phyloP scores from a whole-genome alignment of 176 grass and related monocot genomes.

The Ensete glaucum region DNA sequence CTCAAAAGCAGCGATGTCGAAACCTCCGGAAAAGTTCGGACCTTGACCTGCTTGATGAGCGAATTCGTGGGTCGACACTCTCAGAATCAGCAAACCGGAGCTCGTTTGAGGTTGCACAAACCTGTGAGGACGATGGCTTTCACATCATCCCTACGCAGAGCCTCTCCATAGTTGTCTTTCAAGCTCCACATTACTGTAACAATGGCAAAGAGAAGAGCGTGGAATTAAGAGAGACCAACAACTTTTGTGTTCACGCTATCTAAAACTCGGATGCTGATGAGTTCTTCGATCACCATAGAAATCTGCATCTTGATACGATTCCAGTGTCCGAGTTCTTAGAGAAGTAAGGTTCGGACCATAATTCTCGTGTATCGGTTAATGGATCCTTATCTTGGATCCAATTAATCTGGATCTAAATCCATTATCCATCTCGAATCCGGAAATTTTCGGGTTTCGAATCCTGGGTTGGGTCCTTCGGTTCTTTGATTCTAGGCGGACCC shows the following conservation, averaged over 20 bases:
- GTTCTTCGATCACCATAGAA: too few relatives aligned
- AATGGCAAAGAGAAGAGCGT: constrained; percentile 7
- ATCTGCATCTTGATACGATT: too few relatives aligned
- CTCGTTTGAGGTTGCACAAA: neutral
- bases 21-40: constrained; percentile 82
- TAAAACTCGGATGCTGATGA: neutral
- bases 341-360: too few relatives aligned
- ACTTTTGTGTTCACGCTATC: neutral
- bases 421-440: too few relatives aligned
- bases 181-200: constrained; percentile 56
- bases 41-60: constrained; percentile 45
- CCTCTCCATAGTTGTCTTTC: constrained; percentile 70
- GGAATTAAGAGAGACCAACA: neutral
- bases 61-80: constrained; percentile 3
- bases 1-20: constrained; percentile 68
- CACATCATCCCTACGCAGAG: constrained; percentile 67
- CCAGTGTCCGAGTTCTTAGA: too few relatives aligned
- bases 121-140: constrained; percentile 89
- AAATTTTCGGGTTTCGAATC: too few relatives aligned
- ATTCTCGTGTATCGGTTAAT: too few relatives aligned
- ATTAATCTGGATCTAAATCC: too few relatives aligned
- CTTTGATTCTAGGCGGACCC: too few relatives aligned
- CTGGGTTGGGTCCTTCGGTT: too few relatives aligned
- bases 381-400: too few relatives aligned
- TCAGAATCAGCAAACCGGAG: too few relatives aligned